Evolutionary conservation across 352 stramenopile species (phyloP), one percentile per base, ranked within the genome.

Genomic region (Pythium myriotylum): DNA sequence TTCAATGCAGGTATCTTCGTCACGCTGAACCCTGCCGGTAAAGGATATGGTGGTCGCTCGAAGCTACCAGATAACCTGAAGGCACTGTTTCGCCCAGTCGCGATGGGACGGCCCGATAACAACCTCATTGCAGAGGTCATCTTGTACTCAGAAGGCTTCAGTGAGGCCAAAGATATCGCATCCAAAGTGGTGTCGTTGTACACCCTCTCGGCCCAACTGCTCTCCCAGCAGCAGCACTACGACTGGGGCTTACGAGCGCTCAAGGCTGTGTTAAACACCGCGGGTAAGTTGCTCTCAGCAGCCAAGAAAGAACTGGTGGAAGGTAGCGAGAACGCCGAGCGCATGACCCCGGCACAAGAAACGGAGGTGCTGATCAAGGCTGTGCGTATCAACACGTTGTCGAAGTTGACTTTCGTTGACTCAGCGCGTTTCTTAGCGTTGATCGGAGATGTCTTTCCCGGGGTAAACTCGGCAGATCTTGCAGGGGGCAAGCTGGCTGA

Each of bases 321-420:
- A 27, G 55, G 29, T 23, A 49, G 53, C 13, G 74, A 63, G 49
- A 56, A 40, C 7, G 41, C 47, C 33, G 19, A 54, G 20, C 71
- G 77, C 20, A 74, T 95, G 54, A 94, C 73, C 9, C 35, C 74
- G 3, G 83, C 79, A 3, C 63, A 91, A 27, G 94, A 98, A 67
- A 92, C 78, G 0, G 91, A 98, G 68, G 77, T 98, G 26, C 72
- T 98, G 1, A 98, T 98, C 76, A 97, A 98, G 65, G 94, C 95
- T 5, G 87, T 98, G 32, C 86, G 94, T 3, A 95, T 98, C 40
- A 98, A 98, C 71, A 98, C 93, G 19, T 69, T 98, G 4, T 97
- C 92, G 1, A 98, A 98, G 77, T 84, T 98, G 42, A 98, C 92
- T 4, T 97, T 96, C 48, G 79, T 81, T 19, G 95, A 98, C 67